Evolutionary conservation across 73 alveolate species (phyloP).

Genomic region (Paramecium octaurelia): DNA sequence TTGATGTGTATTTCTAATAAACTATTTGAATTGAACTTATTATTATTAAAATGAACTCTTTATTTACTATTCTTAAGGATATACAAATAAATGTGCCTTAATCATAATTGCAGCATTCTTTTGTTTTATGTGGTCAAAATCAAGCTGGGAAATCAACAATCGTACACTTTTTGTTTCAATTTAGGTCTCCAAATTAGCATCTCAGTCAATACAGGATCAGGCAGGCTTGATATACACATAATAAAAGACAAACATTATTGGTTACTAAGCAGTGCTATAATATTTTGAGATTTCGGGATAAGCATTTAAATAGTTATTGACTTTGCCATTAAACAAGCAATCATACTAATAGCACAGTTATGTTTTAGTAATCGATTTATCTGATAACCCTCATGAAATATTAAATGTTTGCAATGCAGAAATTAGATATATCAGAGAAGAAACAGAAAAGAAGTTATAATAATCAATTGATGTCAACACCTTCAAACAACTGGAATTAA

Average conservation of each 20-base stretch:
- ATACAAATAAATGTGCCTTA: not conserved
- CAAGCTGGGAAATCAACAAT: slow-evolving; percentile 28
- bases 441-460: slow-evolving; percentile 1
- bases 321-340: not conserved
- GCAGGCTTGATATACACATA: not conserved
- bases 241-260: not conserved
- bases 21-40: not conserved
- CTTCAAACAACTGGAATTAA: not conserved
- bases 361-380: not conserved
- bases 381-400: slow-evolving; percentile 8
- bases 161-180: not conserved
- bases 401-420: not conserved
- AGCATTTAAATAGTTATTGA: not conserved
- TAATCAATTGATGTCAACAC: not conserved
- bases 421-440: not conserved
- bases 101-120: not conserved
- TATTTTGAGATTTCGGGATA: slow-evolving; percentile 26
- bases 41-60: not conserved
- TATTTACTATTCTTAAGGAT: not conserved
- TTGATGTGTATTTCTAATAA: not conserved
- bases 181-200: not conserved
- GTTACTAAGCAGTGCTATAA: not conserved
- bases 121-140: not conserved
- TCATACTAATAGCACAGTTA: not conserved
- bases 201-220: not conserved